Conservation (phyloP, 2,329 filamentous ascomycete genomes). For the Colletotrichum liriopes region DNA sequence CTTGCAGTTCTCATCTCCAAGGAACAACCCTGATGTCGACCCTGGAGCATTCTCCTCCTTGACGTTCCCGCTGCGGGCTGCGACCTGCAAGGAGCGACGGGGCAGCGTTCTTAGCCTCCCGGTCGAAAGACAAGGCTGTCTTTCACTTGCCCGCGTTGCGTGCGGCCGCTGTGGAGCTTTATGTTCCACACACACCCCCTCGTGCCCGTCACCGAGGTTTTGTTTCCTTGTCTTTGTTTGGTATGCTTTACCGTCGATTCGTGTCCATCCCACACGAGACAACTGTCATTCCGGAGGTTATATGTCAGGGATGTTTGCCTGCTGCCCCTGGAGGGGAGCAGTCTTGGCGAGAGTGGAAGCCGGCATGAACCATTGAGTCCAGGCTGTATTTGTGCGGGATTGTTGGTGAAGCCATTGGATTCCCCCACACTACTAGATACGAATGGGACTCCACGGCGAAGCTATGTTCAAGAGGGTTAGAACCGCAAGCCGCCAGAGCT, state of each 20-base stretch:
- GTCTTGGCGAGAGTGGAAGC: slow-evolving; percentile 18
- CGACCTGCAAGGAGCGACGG: neutral
- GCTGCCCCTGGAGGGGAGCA: slow-evolving; percentile 3
- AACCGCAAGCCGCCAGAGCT: neutral
- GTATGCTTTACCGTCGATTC: slow-evolving; percentile 44
- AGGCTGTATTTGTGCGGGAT: slow-evolving; percentile 1
- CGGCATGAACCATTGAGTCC: slow-evolving; percentile 23
- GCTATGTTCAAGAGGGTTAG: neutral
- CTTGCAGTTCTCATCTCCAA: slow-evolving; percentile 27
- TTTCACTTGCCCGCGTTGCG: slow-evolving; percentile 38
- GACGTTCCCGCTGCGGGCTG: slow-evolving; percentile 24
- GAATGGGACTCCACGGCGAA: neutral
- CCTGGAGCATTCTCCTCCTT: slow-evolving; percentile 9
- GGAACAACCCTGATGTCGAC: slow-evolving; percentile 29
- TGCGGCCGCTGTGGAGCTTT: slow-evolving; percentile 57
- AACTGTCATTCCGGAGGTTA: slow-evolving; percentile 51
- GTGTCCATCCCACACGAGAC: slow-evolving; percentile 55
- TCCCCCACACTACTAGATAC: slow-evolving; percentile 13
- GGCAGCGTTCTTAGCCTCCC: slow-evolving; percentile 29
- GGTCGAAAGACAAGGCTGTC: slow-evolving; percentile 34
- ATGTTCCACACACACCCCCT: slow-evolving; percentile 33
- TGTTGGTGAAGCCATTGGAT: neutral
- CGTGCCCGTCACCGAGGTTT: neutral
- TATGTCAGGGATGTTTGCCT: slow-evolving; percentile 1
- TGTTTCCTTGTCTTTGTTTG: slow-evolving; percentile 8